phyloP scores from a whole-genome alignment of 176 grass and related monocot species.

The Urochloa ruziziensis region DNA sequence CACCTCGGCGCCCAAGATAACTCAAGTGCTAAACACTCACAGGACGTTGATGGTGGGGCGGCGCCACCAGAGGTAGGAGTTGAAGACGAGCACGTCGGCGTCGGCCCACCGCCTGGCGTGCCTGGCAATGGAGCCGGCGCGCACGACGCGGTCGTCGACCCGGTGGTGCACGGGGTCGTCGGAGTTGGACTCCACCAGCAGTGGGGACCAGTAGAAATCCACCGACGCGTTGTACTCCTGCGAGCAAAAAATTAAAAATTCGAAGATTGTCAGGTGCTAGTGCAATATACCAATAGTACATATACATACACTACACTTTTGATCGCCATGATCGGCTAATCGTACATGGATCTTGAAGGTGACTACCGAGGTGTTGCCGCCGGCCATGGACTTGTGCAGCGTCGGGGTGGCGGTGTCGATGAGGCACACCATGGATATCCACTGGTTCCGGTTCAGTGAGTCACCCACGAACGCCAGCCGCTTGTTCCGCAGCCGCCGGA shows the following conservation, averaged over 20 bases:
- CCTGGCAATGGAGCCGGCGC: conserved; percentile 49
- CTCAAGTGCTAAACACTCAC: conserved; percentile 29
- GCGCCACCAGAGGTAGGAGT: conserved; percentile 86
- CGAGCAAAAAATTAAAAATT: background rate
- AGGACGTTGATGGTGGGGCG: conserved; percentile 48
- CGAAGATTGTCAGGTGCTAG: too few species aligned
- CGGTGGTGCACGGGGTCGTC: conserved; percentile 67
- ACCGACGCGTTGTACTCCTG: conserved; percentile 77
- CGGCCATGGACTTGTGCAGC: conserved; percentile 41
- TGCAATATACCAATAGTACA: too few species aligned
- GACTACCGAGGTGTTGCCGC: conserved; percentile 43
- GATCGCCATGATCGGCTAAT: background rate
- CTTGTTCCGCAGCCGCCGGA: conserved; percentile 54
- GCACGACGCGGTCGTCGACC: conserved; percentile 53
- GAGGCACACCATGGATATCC: conserved; percentile 84
- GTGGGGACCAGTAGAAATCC: conserved; percentile 88
- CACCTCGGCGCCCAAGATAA: background rate
- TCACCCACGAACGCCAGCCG: conserved; percentile 75
- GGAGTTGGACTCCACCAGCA: conserved; percentile 87
- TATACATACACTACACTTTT: background rate
- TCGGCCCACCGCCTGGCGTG: conserved; percentile 62
- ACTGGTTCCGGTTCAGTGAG: conserved; percentile 88
- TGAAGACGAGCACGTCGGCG: conserved; percentile 85
- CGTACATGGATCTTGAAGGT: conserved; percentile 65
- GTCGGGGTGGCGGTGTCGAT: conserved; percentile 54